A percentile compares a stretch with the other conserved stretches of the same genome.
Evolutionary conservation across 805 yeast genomes (phyloP).

Genomic region (Saturnispora mendoncae): DNA sequence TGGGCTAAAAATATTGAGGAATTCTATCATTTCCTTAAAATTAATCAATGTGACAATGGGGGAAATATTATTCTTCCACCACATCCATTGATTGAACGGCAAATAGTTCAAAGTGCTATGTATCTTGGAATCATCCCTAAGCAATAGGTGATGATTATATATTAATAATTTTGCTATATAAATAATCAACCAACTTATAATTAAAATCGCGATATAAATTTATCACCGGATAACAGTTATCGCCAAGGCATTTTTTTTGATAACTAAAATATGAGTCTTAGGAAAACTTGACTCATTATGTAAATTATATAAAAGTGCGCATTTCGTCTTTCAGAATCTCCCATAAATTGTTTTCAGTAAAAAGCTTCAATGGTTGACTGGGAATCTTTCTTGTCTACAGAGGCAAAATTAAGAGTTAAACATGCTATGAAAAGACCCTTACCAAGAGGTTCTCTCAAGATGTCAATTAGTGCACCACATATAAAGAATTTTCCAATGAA

Average conservation of each 20-base stretch:
- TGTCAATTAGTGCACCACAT: slow-evolving; percentile 48
- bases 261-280: background rate
- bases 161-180: slow-evolving; percentile 6
- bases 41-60: slow-evolving; percentile 12
- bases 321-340: too few relatives aligned
- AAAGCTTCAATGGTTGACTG: slow-evolving; percentile 15
- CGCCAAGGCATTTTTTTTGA: too few relatives aligned
- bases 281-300: too few relatives aligned
- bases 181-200: background rate
- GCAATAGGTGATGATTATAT: background rate
- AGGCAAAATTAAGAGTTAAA: slow-evolving; percentile 23
- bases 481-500: slow-evolving; percentile 43
- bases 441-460: slow-evolving; percentile 34
- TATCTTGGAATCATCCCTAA: slow-evolving; percentile 18
- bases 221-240: too few relatives aligned
- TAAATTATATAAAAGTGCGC: too few relatives aligned
- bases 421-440: slow-evolving; percentile 24
- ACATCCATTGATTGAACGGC: slow-evolving; percentile 13
- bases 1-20: slow-evolving; percentile 22
- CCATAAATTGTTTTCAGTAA: too few relatives aligned
- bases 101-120: slow-evolving; percentile 15
- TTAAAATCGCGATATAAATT: background rate
- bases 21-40: slow-evolving; percentile 20
- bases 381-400: slow-evolving; percentile 21
- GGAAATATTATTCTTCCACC: slow-evolving; percentile 15